These are phyloP conservation scores for Colletotrichum chrysophilum DNA, from an alignment of 2,329 filamentous ascomycete species.

Conservation along the genomic window DNA sequence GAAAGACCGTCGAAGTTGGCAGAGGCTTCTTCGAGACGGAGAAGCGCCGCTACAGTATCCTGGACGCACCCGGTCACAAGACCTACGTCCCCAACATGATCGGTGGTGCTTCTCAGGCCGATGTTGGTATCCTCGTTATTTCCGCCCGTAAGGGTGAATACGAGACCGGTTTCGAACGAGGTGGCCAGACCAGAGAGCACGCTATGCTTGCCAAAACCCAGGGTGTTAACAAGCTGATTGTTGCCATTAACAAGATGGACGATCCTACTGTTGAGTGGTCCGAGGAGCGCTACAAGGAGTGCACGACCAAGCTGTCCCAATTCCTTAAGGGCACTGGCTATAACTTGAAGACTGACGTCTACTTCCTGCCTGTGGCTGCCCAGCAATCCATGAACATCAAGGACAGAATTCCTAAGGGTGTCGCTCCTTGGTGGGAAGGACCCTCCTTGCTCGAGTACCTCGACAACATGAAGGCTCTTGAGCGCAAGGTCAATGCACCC, in stretches of 20 bases:
- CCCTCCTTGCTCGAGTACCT: slow-evolving; percentile 94
- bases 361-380: slow-evolving; percentile 95
- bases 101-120: slow-evolving; percentile 89
- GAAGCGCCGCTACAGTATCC: slow-evolving; percentile 92
- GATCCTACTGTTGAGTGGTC: slow-evolving; percentile 97
- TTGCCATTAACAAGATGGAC: slow-evolving; percentile 99
- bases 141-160: slow-evolving; percentile 98
- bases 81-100: slow-evolving; percentile 99
- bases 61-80: slow-evolving; percentile 97
- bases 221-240: slow-evolving; percentile 94
- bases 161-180: slow-evolving; percentile 96
- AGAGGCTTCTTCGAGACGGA: slow-evolving; percentile 97
- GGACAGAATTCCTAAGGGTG: slow-evolving; percentile 77
- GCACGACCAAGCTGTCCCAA: slow-evolving; percentile 82
- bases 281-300: slow-evolving; percentile 90
- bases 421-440: slow-evolving; percentile 84
- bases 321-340: slow-evolving; percentile 95
- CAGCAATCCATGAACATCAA: slow-evolving; percentile 89
- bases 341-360: slow-evolving; percentile 90
- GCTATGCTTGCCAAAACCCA: slow-evolving; percentile 98
- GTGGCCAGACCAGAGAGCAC: slow-evolving; percentile 96
- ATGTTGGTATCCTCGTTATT: slow-evolving; percentile 94
- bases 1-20: slow-evolving; percentile 97
- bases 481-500: slow-evolving; percentile 94
- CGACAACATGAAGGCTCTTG: slow-evolving; percentile 89